Conservation (phyloP, 306 rosid species). For the Leucaena leucocephala region DNA sequence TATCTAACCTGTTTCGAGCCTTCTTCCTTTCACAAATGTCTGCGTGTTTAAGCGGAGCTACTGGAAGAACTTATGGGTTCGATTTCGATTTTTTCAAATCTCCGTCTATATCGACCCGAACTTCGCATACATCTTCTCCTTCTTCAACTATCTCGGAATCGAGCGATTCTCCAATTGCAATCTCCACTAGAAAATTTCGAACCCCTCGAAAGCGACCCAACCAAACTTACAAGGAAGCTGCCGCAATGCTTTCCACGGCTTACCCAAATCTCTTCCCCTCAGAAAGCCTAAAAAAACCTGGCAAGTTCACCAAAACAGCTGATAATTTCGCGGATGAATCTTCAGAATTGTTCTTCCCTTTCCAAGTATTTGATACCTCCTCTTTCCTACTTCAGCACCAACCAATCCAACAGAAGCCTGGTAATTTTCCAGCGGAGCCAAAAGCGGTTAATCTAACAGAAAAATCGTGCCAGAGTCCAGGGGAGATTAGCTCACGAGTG, state of each 20-base stretch:
- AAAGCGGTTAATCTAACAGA: conserved; percentile 36
- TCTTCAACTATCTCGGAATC: conserved; percentile 70
- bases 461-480: conserved; percentile 49
- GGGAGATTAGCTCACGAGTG: conserved; percentile 47
- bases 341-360: conserved; percentile 54
- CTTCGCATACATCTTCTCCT: conserved; percentile 60
- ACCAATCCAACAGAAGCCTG: conserved; percentile 40
- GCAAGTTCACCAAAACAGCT: conserved; percentile 45
- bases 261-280: conserved; percentile 70
- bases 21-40: conserved; percentile 47
- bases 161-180: conserved; percentile 52
- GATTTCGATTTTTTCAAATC: conserved; percentile 66
- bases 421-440: conserved; percentile 36
- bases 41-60: conserved; percentile 57
- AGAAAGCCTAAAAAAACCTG: conserved; percentile 43
- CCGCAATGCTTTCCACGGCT: conserved; percentile 67
- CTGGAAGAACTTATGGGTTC: conserved; percentile 63
- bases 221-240: conserved; percentile 81
- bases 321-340: conserved; percentile 45
- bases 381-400: conserved; percentile 40
- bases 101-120: conserved; percentile 51
- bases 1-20: not conserved
- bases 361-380: conserved; percentile 40
- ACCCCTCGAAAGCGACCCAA: conserved; percentile 82
- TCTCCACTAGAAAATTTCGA: conserved; percentile 65